phyloP scores from a whole-genome alignment of 805 yeast genomes.

The Candida succiphila region DNA sequence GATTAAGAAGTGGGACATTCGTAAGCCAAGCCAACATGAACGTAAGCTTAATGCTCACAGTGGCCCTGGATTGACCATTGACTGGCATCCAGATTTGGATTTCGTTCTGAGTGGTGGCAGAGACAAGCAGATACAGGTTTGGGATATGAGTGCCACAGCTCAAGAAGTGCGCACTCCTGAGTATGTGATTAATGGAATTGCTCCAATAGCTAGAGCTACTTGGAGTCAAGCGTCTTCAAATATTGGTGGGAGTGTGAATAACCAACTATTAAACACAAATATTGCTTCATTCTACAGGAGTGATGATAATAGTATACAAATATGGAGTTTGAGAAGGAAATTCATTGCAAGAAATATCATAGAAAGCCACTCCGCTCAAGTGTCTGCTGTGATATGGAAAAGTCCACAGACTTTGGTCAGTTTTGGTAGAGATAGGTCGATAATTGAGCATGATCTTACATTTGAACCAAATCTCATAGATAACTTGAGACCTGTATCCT shows the following conservation, averaged over 20 bases:
- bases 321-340: conserved; percentile 63
- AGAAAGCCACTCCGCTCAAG: conserved; percentile 36
- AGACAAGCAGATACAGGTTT: conserved; percentile 71
- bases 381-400: conserved; percentile 51
- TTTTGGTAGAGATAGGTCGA: conserved; percentile 38
- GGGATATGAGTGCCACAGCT: conserved; percentile 43
- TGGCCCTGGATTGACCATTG: conserved; percentile 81
- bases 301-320: conserved; percentile 60
- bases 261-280: conserved; percentile 51
- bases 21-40: conserved; percentile 55
- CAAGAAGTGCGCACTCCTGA: conserved; percentile 47
- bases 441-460: conserved; percentile 38
- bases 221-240: conserved; percentile 46
- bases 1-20: conserved; percentile 77
- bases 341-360: conserved; percentile 56
- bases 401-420: conserved; percentile 36
- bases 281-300: conserved; percentile 67
- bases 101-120: conserved; percentile 88
- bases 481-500: conserved; percentile 38
- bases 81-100: conserved; percentile 81
- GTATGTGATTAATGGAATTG: conserved; percentile 60
- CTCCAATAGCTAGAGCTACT: conserved; percentile 66
- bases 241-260: conserved; percentile 29
- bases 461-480: conserved; percentile 34
- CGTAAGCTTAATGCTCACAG: conserved; percentile 78